These are phyloP conservation scores for Betula pendula DNA, from an alignment of 306 rosid genomes.

Conservation along the genomic window DNA sequence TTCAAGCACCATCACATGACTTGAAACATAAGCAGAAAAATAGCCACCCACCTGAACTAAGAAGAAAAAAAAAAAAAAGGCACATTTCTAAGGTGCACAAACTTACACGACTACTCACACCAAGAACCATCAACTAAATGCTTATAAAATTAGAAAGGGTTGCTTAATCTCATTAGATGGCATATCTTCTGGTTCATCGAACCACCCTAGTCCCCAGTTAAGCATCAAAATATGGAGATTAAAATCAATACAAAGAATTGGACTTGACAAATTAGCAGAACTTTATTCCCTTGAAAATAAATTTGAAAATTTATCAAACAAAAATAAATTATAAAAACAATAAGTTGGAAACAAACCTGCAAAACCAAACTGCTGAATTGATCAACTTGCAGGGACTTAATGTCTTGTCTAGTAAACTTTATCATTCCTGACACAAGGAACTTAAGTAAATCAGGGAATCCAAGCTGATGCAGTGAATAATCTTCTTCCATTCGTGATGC, in stretches of 20 bases:
- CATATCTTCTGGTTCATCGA: neutral
- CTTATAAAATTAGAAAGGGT: neutral
- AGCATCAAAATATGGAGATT: neutral
- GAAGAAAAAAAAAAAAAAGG: neutral
- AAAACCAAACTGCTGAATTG: constrained; percentile 86
- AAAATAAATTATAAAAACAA: neutral
- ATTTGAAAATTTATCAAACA: neutral
- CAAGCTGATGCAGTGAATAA: constrained; percentile 34
- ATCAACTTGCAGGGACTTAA: constrained; percentile 62
- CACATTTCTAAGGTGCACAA: neutral
- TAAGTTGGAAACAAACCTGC: constrained; percentile 56
- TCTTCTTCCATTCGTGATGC: constrained; percentile 44
- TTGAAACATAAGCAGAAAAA: neutral
- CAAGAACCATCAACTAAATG: neutral
- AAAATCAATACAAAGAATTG: neutral
- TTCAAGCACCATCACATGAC: neutral
- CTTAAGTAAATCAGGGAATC: constrained; percentile 72
- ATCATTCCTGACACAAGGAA: constrained; percentile 62
- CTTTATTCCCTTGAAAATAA: neutral
- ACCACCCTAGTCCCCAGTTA: neutral
- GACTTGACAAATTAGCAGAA: neutral
- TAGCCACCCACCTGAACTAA: neutral
- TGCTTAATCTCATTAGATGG: neutral
- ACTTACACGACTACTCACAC: neutral
- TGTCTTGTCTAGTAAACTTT: constrained; percentile 42